These are phyloP conservation scores for Elaeis guineensis DNA, from an alignment of 176 grass and related monocot genomes.

Conservation along the genomic window DNA sequence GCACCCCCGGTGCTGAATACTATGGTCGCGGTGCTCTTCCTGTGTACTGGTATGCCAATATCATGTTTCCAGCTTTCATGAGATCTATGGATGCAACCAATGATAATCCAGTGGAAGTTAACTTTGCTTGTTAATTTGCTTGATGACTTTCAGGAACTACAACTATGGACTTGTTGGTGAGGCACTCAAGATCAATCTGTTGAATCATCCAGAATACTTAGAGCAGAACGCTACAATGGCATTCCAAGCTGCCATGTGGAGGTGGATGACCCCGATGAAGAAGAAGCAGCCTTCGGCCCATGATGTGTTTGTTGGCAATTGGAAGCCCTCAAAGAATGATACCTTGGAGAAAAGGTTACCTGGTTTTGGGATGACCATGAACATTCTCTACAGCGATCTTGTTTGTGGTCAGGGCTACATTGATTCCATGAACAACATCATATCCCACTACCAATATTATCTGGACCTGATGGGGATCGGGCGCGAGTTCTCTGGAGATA, in stretches of 20 bases:
- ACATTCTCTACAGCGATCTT: constrained; percentile 63
- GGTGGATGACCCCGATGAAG: constrained; percentile 95
- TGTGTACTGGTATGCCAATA: too few relatives aligned
- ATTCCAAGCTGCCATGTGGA: constrained; percentile 88
- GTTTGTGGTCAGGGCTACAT: constrained; percentile 52
- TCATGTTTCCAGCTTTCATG: too few relatives aligned
- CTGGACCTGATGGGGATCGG: constrained; percentile 75
- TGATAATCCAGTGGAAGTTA: too few relatives aligned
- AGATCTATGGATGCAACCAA: too few relatives aligned
- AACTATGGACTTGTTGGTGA: constrained; percentile 69
- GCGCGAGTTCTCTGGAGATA: constrained; percentile 42
- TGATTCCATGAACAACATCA: constrained; percentile 53
- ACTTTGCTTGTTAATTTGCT: too few relatives aligned
- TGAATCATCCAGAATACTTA: constrained; percentile 83
- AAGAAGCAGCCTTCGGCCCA: constrained; percentile 79
- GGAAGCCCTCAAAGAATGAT: constrained; percentile 79
- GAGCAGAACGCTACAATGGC: constrained; percentile 86
- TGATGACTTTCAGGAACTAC: constrained; percentile 45
- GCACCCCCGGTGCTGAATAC: too few relatives aligned
- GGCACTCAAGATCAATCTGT: constrained; percentile 64
- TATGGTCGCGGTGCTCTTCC: too few relatives aligned
- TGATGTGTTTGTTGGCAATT: constrained; percentile 86
- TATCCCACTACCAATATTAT: constrained; percentile 77
- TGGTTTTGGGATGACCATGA: constrained; percentile 85
- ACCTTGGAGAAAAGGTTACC: constrained; percentile 68